phyloP scores from a whole-genome alignment of 192 early-diverging fungal species.

The Paraglomus brasilianum region DNA sequence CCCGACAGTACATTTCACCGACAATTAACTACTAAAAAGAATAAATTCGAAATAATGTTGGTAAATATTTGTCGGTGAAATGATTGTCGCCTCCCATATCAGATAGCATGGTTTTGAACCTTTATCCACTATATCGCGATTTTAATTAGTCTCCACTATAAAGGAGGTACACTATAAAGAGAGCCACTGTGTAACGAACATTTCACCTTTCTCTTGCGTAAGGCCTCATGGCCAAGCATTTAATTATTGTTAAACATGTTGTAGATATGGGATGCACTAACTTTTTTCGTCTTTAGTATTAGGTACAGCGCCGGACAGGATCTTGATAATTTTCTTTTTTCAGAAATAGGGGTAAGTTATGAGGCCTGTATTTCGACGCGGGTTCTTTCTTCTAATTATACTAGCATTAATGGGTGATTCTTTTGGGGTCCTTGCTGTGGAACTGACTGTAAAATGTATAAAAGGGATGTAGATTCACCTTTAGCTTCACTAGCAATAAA shows the following conservation, averaged over 20 bases:
- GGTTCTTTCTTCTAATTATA: slow-evolving; percentile 11
- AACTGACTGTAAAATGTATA: no score
- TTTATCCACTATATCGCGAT: no score
- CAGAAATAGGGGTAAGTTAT: neutral
- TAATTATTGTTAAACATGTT: slow-evolving; percentile 3
- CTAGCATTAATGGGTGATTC: no score
- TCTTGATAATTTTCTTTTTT: slow-evolving; percentile 27
- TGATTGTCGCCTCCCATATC: no score
- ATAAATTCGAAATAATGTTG: no score
- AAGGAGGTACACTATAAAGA: no score
- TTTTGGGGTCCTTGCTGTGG: neutral
- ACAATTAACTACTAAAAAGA: no score
- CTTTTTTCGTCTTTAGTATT: slow-evolving; percentile 27
- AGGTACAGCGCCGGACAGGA: slow-evolving; percentile 8
- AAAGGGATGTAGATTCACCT: slow-evolving; percentile 16
- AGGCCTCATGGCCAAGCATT: neutral
- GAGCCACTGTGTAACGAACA: no score
- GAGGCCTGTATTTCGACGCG: slow-evolving; percentile 1
- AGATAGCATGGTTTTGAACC: no score
- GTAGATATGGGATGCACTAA: neutral
- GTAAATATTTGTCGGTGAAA: no score
- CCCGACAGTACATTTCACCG: no score
- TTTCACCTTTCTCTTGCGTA: slow-evolving; percentile 12
- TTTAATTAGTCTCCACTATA: no score
- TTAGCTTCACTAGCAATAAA: slow-evolving; percentile 21